Base-by-base conservation (phyloP, 2,329 filamentous ascomycete genomes). In the Aureobasidium musti region DNA sequence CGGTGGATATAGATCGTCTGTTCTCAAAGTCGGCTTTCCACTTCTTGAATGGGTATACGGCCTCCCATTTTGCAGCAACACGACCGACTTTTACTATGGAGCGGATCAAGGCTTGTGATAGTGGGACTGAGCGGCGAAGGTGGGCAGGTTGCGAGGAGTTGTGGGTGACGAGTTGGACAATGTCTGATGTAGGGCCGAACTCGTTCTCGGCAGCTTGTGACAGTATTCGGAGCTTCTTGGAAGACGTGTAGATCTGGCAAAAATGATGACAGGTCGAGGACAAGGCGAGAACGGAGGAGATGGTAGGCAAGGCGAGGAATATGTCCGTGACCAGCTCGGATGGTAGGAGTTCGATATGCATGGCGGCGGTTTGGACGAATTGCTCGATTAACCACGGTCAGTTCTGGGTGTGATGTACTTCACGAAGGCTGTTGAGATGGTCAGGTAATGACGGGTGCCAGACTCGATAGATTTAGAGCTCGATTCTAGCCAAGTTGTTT, bases 11-110 rank as follows among this genome's bases (percentile, higher is more conserved):
- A 2, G 84, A 78, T 11, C 86, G 83, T 11, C 86, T 82, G 66
- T 82, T 78, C 66, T 83, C 82, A 69, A 79, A 87, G 70, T 86
- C 81, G 66, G 78, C 72, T 71, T 86, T 86, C 86, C 86, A 88
- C 73, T 86, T 87, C 75, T 86, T 86, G 72, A 84, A 80, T 0
- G 85, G 84, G 71, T 87, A 88, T n/a, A 87, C 80, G n/a, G 80
- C 79, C 71, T 83, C 83, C 82, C 85, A 87, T 70, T 82, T 82
- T 71, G 81, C 80, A 5, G 86, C 86, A 1, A 86, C 77, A 17
- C 79, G 78, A 49, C 86, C 86, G 21, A 83, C 77, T 50, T 79
- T 77, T 28, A 86, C 76, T 50, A 87, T 78, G 69, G 87, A 85
- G 68, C 81, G 79, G 43, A 88, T 77, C 6, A 88, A 76, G 1